phyloP scores from a whole-genome alignment of 1,284 basidiomycete species.

The Quambalaria eucalypti region DNA sequence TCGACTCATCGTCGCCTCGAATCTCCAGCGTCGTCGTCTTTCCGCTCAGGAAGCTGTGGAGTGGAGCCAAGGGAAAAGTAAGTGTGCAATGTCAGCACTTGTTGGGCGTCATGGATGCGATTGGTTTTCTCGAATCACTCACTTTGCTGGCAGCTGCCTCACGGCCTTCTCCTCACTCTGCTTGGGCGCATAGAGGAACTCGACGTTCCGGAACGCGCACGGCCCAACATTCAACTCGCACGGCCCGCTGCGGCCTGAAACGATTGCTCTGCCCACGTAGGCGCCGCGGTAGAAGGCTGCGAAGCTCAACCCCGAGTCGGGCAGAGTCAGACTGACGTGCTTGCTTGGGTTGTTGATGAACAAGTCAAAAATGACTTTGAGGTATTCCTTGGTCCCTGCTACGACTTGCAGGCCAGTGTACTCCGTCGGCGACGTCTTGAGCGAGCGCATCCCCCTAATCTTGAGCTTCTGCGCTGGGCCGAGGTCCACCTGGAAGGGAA shows the following conservation, averaged over 20 bases:
- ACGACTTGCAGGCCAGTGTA: conserved; percentile 27
- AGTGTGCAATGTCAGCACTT: no score
- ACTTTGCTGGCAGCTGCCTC: conserved; percentile 24
- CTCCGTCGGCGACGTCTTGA: conserved; percentile 21
- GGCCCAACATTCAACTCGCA: conserved; percentile 19
- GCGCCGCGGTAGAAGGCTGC: conserved; percentile 22
- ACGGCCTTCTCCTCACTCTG: conserved; percentile 12
- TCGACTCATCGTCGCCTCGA: conserved; percentile 27
- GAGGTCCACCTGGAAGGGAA: conserved; percentile 19
- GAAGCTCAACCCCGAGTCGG: conserved; percentile 24
- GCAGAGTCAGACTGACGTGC: conserved; percentile 14
- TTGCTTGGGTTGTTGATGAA: conserved; percentile 32
- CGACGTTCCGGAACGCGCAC: conserved; percentile 18
- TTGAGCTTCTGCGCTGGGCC: conserved; percentile 6
- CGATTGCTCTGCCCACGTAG: conserved; percentile 20
- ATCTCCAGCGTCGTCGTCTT: conserved; percentile 24
- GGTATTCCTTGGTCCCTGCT: conserved; percentile 17
- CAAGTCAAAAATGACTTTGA: conserved; percentile 24
- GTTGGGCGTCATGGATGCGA: no score
- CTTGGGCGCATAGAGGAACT: conserved; percentile 27
- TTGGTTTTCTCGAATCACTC: no score
- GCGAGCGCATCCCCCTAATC: conserved; percentile 5
- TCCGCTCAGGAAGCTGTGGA: conserved; percentile 29
- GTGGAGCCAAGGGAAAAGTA: no score
- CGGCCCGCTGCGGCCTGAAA: conserved; percentile 1